Conservation (phyloP, 2,329 filamentous ascomycete species). For the Exophiala dermatitidis region DNA sequence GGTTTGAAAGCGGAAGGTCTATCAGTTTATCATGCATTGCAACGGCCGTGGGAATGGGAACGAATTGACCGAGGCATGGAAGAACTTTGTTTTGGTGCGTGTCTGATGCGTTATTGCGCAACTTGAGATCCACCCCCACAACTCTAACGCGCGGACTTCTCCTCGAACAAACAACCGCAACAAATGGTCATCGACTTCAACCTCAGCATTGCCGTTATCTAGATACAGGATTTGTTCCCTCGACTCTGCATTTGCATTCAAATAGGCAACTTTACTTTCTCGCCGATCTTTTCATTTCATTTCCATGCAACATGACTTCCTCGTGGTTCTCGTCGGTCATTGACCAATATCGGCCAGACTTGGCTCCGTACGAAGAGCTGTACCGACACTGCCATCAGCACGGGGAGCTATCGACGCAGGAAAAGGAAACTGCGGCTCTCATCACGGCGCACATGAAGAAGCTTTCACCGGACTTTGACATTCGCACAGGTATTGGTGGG, state of each 20-base stretch:
- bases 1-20: too few species aligned
- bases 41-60: too few species aligned
- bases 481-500: slow-evolving; percentile 42
- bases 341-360: slow-evolving; percentile 35
- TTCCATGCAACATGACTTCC: background rate
- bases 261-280: background rate
- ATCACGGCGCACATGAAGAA: slow-evolving; percentile 39
- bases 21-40: too few species aligned
- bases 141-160: background rate
- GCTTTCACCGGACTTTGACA: slow-evolving; percentile 29
- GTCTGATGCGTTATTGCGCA: too few species aligned
- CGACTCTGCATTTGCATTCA: too few species aligned
- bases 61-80: background rate
- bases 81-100: background rate
- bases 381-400: slow-evolving; percentile 55
- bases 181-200: too few species aligned
- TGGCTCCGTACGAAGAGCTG: slow-evolving; percentile 45
- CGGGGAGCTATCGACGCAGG: slow-evolving; percentile 54
- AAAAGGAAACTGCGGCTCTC: slow-evolving; percentile 46
- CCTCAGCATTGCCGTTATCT: too few species aligned
- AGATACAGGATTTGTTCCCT: too few species aligned
- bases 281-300: too few species aligned
- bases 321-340: slow-evolving; percentile 26
- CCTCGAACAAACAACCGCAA: background rate
- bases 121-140: too few species aligned